Evolutionary conservation across 768 basidiomycete genomes (phyloP), one percentile per base, ranked within the genome.

Genomic region (Termitomyces sp.): DNA sequence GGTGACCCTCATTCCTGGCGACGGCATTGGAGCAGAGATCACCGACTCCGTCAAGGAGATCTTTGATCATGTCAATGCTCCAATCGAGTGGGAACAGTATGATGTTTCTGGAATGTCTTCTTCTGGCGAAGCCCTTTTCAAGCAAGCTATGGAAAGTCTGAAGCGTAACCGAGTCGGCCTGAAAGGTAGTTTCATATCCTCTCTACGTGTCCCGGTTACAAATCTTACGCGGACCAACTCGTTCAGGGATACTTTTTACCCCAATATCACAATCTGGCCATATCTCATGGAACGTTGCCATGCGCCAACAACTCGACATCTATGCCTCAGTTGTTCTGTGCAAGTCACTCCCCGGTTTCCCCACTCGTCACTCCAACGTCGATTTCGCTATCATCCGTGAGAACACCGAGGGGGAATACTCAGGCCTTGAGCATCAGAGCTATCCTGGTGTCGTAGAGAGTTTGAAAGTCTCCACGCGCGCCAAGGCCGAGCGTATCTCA

Each of bases 321-420:
- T 99, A 98, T 74, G 97, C 97, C 26, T 98, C 96, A 10, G 91
- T 98, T 66, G 95, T 98, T 55, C 83, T 98, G 55, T 98, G 96
- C 88, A 98, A 98, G 77, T 94, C 96, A 49, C 85, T 98, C 54
- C 93, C 94, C 13, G 97, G 97, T 55, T 87, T 93, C 77, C 91
- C 95, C 46, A 98, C 97, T 40, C 90, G 97, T 63, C 97, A 99
- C 76, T 80, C 86, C 61, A 91, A 96, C 70, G 97, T 99, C 70
- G 96, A 99, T 77, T 97, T 98, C 72, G 95, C 93, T 68, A 95
- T 99, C 74, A 98, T 99, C 70, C 94, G 97, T 75, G 97, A 99
- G 76, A 99, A 99, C 79, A 99, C 97, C 16, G 97, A 99, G 81
- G 97, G 97, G 64, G 97, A 99, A 79, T 99, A 99, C 78, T 97